phyloP scores from a whole-genome alignment of 2,329 filamentous ascomycete species.

The Geosmithia morbida region DNA sequence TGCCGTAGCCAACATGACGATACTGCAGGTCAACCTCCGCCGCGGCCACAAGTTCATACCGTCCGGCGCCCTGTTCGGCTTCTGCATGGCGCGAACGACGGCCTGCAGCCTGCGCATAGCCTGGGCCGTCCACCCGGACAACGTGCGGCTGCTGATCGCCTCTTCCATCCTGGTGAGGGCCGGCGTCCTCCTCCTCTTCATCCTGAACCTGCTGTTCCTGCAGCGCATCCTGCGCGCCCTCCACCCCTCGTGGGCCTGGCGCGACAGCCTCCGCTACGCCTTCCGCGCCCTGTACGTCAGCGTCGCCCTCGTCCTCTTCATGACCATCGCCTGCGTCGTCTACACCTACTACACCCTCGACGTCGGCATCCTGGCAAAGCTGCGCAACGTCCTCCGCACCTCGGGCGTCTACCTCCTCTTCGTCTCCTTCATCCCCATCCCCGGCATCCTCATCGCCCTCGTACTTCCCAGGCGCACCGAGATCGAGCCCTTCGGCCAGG shows the following conservation, averaged over 20 bases:
- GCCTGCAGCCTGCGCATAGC: constrained; percentile 37
- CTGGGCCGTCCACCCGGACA: constrained; percentile 29
- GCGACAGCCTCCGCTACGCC: constrained; percentile 27
- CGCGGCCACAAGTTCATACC: constrained; percentile 44
- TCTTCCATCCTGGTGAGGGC: constrained; percentile 58
- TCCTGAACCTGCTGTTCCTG: constrained; percentile 64
- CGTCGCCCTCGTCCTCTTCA: constrained; percentile 44
- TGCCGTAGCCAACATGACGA: constrained; percentile 42
- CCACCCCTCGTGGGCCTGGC: constrained; percentile 60
- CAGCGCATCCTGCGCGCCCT: constrained; percentile 62
- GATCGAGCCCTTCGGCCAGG: constrained; percentile 41
- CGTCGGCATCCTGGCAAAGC: constrained; percentile 27
- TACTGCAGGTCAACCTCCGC: constrained; percentile 34
- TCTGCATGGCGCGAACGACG: constrained; percentile 38
- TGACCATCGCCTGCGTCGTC: constrained; percentile 50
- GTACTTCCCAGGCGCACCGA: constrained; percentile 23
- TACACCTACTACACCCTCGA: constrained; percentile 54
- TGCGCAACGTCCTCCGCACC: constrained; percentile 51
- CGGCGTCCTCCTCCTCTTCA: constrained; percentile 60
- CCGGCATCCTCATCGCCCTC: constrained; percentile 31
- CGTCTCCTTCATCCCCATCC: constrained; percentile 52
- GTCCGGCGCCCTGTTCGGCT: constrained; percentile 41
- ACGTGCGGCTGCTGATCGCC: constrained; percentile 34
- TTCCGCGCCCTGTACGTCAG: constrained; percentile 46
- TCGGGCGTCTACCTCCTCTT: constrained; percentile 50